Percentiles rank a stretch among this genome's conserved stretches.
phyloP scores from a whole-genome alignment of 2,329 filamentous ascomycete genomes.

The Cytospora schulzeri region DNA sequence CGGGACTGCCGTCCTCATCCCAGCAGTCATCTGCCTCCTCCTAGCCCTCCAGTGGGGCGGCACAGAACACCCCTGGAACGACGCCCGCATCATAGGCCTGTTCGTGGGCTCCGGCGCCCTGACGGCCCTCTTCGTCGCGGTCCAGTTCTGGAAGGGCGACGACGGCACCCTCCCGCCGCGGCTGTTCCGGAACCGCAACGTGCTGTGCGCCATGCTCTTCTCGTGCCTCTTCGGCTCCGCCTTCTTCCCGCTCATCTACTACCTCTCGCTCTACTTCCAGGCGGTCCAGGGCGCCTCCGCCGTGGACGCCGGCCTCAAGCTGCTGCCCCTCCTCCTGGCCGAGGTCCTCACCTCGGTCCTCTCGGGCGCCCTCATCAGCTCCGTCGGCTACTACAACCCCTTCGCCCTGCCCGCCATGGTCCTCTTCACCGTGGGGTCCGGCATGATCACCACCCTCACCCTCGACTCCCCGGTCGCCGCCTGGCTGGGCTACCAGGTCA shows the following conservation, averaged over 20 bases:
- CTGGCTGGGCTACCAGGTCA: conserved; percentile 60
- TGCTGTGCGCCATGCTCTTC: conserved; percentile 44
- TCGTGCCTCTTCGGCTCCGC: conserved; percentile 51
- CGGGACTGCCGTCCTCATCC: conserved; percentile 53
- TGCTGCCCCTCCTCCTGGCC: conserved; percentile 55
- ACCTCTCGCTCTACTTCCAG: conserved; percentile 57
- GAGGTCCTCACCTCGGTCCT: conserved; percentile 51
- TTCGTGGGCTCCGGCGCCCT: conserved; percentile 52
- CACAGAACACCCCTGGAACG: conserved; percentile 52
- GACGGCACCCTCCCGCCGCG: conserved; percentile 52
- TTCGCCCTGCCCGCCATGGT: conserved; percentile 47
- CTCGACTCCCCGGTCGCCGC: conserved; percentile 46
- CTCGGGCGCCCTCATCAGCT: conserved; percentile 45
- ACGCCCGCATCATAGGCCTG: conserved; percentile 51
- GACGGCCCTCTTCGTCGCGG: conserved; percentile 48
- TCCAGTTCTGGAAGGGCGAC: conserved; percentile 50
- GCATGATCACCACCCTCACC: conserved; percentile 56
- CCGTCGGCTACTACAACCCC: conserved; percentile 46
- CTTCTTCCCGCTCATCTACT: conserved; percentile 58
- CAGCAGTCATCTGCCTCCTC: conserved; percentile 54
- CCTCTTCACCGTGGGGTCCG: conserved; percentile 34
- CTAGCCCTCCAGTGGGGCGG: conserved; percentile 62
- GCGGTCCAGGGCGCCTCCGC: conserved; percentile 55
- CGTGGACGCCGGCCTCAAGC: conserved; percentile 56
- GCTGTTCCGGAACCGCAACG: conserved; percentile 49